Evolutionary conservation across 441 rosid species (phyloP), one percentile per base, ranked within the genome.

Genomic region (Erysimum pusillum): DNA sequence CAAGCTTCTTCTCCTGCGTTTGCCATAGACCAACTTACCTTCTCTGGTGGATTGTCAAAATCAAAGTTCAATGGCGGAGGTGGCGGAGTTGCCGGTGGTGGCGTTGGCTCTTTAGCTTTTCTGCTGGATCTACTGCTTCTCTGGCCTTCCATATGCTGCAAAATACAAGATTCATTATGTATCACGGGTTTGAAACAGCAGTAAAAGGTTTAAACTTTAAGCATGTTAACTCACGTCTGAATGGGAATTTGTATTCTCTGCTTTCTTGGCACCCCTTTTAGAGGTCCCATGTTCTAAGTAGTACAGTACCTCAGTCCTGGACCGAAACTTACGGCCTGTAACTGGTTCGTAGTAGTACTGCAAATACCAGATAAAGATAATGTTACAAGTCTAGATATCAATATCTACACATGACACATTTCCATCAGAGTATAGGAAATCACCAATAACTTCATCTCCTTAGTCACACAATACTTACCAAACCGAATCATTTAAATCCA

Each of bases 341-440:
- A 59, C 63, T 44, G 93, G 91, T 63, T 92, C 92, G n/a, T 85
- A 45, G 80, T 90, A 92, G 78, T 92, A 89, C 98, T 90, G 90
- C 87, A 84, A 67, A 74, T 28, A 42, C 46, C 12, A 2, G 28
- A 57, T 6, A 34, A 34, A 42, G 17, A 34, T 18, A 34, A 44
- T 64, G 56, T 6, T 53, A 28, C 3, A 6, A 17, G n/a, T 45
- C 36, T 62, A 36, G 61, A 49, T 22, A 72, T 49, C 45, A 57
- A 42, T 45, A n/a, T 39, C 36, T 20, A 31, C 59, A 49, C 58
- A 18, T 49, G 12, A 34, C 57, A 32, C 46, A 45, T 11, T 9
- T 8, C 38, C 15, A 67, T 5, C 32, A 3, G 32, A 22, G 58
- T 52, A 22, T 45, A 59, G 31, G 35, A 5, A 45, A 35, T n/a